Conservation (phyloP, 164 flowering plant genomes). For the Aristolochia contorta region DNA sequence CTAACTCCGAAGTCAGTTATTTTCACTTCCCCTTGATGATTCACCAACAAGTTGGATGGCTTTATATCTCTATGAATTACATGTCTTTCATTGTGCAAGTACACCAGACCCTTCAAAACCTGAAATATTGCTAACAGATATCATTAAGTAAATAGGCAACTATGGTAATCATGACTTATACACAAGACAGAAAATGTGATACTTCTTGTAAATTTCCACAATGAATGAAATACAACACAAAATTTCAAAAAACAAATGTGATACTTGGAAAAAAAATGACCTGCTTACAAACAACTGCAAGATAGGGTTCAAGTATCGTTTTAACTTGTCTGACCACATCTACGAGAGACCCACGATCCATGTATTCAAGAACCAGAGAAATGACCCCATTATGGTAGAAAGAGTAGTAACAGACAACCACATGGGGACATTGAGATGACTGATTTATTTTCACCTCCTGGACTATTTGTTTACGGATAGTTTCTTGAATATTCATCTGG, state of each 20-base stretch:
- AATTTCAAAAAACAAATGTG: too few relatives aligned
- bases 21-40: constrained; percentile 91
- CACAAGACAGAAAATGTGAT: neutral
- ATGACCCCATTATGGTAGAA: constrained; percentile 97
- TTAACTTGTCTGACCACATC: constrained; percentile 83
- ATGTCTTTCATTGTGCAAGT: constrained; percentile 87
- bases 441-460: constrained; percentile 96
- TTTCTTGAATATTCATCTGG: constrained; percentile 93
- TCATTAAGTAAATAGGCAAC: neutral
- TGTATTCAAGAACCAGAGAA: constrained; percentile 89
- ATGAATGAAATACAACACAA: too few relatives aligned
- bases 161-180: neutral
- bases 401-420: constrained; percentile 88
- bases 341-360: constrained; percentile 95
- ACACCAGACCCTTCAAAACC: constrained; percentile 90
- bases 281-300: constrained; percentile 94
- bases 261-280: constrained; percentile 26
- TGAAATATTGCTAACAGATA: constrained; percentile 18
- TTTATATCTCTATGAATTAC: constrained; percentile 96
- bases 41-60: constrained; percentile 91
- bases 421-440: constrained; percentile 72
- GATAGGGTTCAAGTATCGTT: constrained; percentile 94
- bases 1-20: constrained; percentile 99
- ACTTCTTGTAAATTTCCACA: too few relatives aligned
- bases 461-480: constrained; percentile 89